phyloP scores from a whole-genome alignment of 164 flowering plant species.

The Stephania japonica region DNA sequence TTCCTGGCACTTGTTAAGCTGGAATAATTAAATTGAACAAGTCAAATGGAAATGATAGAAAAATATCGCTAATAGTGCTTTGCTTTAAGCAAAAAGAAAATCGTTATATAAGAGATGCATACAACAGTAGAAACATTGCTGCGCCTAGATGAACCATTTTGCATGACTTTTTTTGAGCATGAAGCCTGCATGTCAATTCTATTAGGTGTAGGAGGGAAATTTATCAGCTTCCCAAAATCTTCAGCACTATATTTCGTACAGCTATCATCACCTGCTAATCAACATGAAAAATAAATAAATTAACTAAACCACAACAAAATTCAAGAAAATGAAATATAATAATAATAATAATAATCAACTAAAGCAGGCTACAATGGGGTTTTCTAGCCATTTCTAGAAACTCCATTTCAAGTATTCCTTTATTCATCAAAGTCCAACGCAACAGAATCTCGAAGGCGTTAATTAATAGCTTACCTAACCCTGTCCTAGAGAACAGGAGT shows the following conservation, averaged over 20 bases:
- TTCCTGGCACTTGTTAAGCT: conserved; percentile 61
- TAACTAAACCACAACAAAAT: neutral
- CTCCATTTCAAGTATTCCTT: neutral
- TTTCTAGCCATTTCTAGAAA: neutral
- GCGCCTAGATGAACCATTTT: conserved; percentile 21
- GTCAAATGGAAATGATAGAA: conserved; percentile 4
- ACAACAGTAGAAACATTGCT: conserved; percentile 36
- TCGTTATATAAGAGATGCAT: conserved; percentile 10
- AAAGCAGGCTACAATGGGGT: too few species aligned
- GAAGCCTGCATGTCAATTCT: conserved; percentile 29
- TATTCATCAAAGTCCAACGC: neutral
- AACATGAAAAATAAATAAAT: neutral
- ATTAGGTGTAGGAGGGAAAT: conserved; percentile 35
- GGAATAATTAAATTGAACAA: conserved; percentile 24
- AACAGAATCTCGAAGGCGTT: neutral
- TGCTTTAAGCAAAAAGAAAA: neutral
- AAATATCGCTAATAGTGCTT: neutral
- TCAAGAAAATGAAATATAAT: neutral
- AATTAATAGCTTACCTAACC: neutral
- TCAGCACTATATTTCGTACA: conserved; percentile 49
- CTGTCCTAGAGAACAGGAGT: too few species aligned
- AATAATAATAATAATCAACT: too few species aligned
- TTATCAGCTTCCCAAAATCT: conserved; percentile 49
- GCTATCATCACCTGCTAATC: conserved; percentile 41
- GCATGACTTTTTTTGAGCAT: conserved; percentile 15